Percentiles rank a stretch among this genome's conserved stretches.
Conservation (phyloP, 2,329 filamentous ascomycete genomes). For the Epicoccum sorghinum region DNA sequence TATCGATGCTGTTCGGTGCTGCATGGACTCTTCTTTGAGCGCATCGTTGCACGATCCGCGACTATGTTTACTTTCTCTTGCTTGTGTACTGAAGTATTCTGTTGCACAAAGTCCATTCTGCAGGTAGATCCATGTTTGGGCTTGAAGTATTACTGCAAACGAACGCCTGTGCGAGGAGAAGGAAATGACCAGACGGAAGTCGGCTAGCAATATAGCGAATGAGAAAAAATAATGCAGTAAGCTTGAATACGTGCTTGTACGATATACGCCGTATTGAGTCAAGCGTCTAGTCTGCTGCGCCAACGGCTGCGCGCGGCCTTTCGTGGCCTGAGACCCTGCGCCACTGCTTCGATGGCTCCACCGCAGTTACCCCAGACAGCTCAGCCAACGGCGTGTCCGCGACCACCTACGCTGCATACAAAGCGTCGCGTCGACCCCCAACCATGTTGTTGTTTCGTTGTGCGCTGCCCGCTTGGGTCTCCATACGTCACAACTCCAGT, state of each 20-base stretch:
- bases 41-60: too few relatives aligned
- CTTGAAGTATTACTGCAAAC: too few relatives aligned
- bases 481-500: neutral
- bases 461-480: neutral
- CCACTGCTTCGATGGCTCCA: constrained; percentile 9
- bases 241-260: neutral
- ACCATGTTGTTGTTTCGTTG: constrained; percentile 4
- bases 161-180: too few relatives aligned
- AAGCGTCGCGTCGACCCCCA: constrained; percentile 1
- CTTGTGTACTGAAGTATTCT: too few relatives aligned
- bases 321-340: constrained; percentile 1
- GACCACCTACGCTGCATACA: constrained; percentile 1
- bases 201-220: neutral
- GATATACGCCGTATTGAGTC: constrained; percentile 4
- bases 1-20: constrained; percentile 30
- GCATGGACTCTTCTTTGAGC: constrained; percentile 32
- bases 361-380: neutral
- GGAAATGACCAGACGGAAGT: neutral
- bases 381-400: neutral
- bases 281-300: constrained; percentile 2
- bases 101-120: too few relatives aligned
- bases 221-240: neutral
- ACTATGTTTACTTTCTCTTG: too few relatives aligned
- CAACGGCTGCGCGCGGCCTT: neutral
- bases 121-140: too few relatives aligned